Conservation (phyloP, 306 rosid genomes). For the Mimosa pudica region DNA sequence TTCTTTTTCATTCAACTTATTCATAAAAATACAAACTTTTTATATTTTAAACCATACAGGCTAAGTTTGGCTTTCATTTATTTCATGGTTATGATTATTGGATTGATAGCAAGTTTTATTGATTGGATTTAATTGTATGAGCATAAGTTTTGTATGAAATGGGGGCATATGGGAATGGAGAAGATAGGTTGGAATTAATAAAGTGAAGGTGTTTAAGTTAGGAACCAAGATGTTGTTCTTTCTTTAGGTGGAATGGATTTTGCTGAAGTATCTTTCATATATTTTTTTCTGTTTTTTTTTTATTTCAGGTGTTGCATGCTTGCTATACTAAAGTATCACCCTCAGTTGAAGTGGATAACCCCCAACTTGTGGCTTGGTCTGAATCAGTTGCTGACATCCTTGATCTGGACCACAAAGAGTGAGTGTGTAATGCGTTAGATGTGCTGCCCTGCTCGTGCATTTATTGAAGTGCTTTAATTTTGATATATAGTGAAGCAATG, state of each 20-base stretch:
- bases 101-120: not conserved
- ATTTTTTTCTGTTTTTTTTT: not conserved
- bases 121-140: not conserved
- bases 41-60: too few relatives aligned
- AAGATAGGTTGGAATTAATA: not conserved
- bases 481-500: not conserved
- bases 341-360: conserved; percentile 70
- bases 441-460: conserved; percentile 1
- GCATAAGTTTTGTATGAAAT: not conserved
- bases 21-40: too few relatives aligned
- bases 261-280: not conserved
- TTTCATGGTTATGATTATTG: not conserved
- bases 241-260: not conserved
- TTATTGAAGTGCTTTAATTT: not conserved
- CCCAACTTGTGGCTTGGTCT: conserved; percentile 91
- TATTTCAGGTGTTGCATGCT: conserved; percentile 82
- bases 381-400: conserved; percentile 70
- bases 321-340: conserved; percentile 81
- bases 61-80: not conserved
- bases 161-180: not conserved
- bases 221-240: not conserved
- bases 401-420: conserved; percentile 86
- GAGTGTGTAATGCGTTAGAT: conserved; percentile 42
- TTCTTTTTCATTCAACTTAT: not conserved
- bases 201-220: not conserved